Evolutionary conservation across 345 rosid species (phyloP).

Genomic region (Cardamine resedifolia): DNA sequence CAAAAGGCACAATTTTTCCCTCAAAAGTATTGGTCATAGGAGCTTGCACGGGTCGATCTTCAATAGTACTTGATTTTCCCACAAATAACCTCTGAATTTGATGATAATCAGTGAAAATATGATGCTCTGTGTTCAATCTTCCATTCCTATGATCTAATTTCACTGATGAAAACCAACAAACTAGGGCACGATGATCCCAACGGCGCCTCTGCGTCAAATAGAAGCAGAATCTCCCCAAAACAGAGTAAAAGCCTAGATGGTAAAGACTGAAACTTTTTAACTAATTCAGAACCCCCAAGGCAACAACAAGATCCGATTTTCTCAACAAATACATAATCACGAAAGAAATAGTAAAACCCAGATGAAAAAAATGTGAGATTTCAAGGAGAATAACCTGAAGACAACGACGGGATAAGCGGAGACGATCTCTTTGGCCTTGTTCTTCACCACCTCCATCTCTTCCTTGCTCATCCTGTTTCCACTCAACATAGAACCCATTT

Average conservation of each 20-base stretch:
- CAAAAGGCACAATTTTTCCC: background rate
- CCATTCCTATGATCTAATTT: background rate
- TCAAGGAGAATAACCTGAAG: slow-evolving; percentile 24
- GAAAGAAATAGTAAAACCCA: background rate
- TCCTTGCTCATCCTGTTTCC: slow-evolving; percentile 43
- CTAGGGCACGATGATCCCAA: background rate
- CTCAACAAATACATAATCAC: background rate
- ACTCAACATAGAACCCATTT: slow-evolving; percentile 47
- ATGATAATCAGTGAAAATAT: background rate
- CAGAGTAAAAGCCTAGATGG: background rate
- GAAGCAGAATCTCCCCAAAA: background rate
- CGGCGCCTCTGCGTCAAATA: background rate
- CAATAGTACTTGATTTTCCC: background rate
- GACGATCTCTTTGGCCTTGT: slow-evolving; percentile 59
- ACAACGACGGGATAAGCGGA: slow-evolving; percentile 62
- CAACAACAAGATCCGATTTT: background rate
- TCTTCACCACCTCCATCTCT: slow-evolving; percentile 46
- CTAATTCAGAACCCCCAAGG: background rate
- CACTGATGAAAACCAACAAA: background rate
- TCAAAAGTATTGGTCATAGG: background rate
- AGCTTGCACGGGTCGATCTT: background rate
- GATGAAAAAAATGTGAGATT: background rate
- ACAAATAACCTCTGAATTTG: background rate
- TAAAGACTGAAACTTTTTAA: background rate
- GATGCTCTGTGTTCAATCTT: background rate